A percentile compares a stretch with the other conserved stretches of the same genome.
Conservation (phyloP, 2,329 filamentous ascomycete species). For the Cladosporium sphaerospermum region DNA sequence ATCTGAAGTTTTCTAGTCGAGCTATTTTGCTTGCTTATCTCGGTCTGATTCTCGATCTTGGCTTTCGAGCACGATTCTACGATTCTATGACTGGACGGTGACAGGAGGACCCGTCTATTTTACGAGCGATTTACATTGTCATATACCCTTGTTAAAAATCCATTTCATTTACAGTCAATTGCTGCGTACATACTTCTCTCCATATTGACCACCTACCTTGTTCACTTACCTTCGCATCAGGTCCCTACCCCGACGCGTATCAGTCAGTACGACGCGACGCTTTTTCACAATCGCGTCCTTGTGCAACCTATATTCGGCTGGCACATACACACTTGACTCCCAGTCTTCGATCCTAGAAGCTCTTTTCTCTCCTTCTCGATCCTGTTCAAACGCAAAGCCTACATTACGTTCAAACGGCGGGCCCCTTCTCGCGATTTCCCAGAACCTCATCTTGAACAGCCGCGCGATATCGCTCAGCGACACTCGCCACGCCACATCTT, state of each 20-base stretch:
- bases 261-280: too few species aligned
- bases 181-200: too few species aligned
- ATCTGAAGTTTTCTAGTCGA: too few species aligned
- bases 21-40: too few species aligned
- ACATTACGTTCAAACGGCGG: background rate
- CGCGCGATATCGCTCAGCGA: background rate
- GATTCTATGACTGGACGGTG: background rate
- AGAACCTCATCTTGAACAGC: constrained; percentile 2
- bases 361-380: background rate
- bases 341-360: background rate
- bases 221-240: too few species aligned
- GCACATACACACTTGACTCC: too few species aligned
- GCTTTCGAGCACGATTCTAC: background rate
- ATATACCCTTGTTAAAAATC: constrained; percentile 2
- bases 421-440: background rate
- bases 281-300: too few species aligned
- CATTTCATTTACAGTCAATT: too few species aligned
- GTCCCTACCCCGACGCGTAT: too few species aligned
- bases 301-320: too few species aligned
- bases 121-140: background rate
- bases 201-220: too few species aligned
- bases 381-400: background rate
- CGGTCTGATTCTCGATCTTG: background rate
- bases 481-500: constrained; percentile 5
- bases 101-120: background rate